phyloP scores from a whole-genome alignment of 2,329 filamentous ascomycete genomes.

The Colletotrichum aenigma region DNA sequence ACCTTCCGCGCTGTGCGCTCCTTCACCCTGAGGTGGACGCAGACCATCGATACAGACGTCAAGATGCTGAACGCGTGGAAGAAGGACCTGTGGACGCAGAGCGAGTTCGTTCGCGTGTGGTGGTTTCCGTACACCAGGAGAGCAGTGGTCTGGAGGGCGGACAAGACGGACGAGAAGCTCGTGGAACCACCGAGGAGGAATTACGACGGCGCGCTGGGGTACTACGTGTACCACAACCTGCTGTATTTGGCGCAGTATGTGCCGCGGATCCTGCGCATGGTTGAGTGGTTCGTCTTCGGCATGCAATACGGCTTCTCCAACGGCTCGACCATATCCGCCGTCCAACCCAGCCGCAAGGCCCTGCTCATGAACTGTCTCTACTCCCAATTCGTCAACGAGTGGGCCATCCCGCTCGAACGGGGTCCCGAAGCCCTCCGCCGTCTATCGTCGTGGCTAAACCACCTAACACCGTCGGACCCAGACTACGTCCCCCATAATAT shows the following conservation, averaged over 20 bases:
- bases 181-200: slow-evolving; percentile 69
- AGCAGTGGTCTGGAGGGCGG: slow-evolving; percentile 89
- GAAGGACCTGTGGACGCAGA: slow-evolving; percentile 76
- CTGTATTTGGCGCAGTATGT: slow-evolving; percentile 80
- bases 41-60: slow-evolving; percentile 74
- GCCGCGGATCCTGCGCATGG: slow-evolving; percentile 80
- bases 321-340: slow-evolving; percentile 69
- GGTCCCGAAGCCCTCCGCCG: slow-evolving; percentile 87
- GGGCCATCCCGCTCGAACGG: slow-evolving; percentile 85
- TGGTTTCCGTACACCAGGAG: slow-evolving; percentile 94
- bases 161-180: slow-evolving; percentile 70
- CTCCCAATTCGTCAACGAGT: slow-evolving; percentile 98
- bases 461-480: slow-evolving; percentile 63
- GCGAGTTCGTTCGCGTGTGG: slow-evolving; percentile 94
- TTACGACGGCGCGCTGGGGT: slow-evolving; percentile 83
- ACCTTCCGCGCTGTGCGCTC: slow-evolving; percentile 81
- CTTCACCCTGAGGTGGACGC: slow-evolving; percentile 87
- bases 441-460: slow-evolving; percentile 84
- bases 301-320: slow-evolving; percentile 94
- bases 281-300: slow-evolving; percentile 96
- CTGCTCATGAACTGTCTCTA: slow-evolving; percentile 97
- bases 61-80: slow-evolving; percentile 76
- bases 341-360: slow-evolving; percentile 80
- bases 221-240: slow-evolving; percentile 90
- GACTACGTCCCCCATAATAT: slow-evolving; percentile 71